These are phyloP conservation scores for Brassica cretica DNA, from an alignment of 345 rosid species.

Conservation along the genomic window DNA sequence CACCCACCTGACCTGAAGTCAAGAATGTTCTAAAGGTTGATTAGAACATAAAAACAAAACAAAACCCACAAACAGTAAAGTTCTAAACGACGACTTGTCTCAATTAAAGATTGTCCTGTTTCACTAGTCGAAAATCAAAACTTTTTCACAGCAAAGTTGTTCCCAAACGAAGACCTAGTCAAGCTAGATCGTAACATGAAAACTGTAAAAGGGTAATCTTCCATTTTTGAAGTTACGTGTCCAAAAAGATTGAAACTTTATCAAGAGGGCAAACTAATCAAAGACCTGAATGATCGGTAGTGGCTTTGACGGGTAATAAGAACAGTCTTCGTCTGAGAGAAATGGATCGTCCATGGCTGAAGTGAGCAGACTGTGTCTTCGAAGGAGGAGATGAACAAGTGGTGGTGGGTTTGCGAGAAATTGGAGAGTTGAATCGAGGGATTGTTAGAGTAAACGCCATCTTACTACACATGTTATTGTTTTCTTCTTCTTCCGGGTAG, in stretches of 20 bases:
- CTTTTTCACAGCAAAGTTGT: background rate
- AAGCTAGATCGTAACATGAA: background rate
- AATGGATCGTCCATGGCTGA: constrained; percentile 27
- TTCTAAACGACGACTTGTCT: background rate
- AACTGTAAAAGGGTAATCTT: background rate
- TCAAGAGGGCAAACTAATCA: background rate
- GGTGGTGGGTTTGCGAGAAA: constrained; percentile 47
- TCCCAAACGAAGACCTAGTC: background rate
- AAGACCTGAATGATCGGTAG: constrained; percentile 75
- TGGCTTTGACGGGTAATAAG: constrained; percentile 60
- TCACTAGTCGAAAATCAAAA: background rate
- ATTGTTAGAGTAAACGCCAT: constrained; percentile 57
- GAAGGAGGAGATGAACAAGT: constrained; percentile 38
- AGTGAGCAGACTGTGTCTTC: constrained; percentile 39
- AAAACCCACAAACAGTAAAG: background rate
- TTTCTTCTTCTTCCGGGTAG: background rate
- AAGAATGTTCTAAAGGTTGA: background rate
- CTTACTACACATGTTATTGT: constrained; percentile 36
- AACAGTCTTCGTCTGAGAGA: constrained; percentile 44
- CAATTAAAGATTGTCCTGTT: too few relatives aligned
- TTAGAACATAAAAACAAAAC: background rate
- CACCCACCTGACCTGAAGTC: constrained; percentile 68
- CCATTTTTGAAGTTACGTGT: background rate
- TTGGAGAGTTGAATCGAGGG: constrained; percentile 52
- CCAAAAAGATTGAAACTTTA: constrained; percentile 16